Base-by-base conservation (phyloP, 176 grass and related monocot genomes). In the Phoenix dactylifera region DNA sequence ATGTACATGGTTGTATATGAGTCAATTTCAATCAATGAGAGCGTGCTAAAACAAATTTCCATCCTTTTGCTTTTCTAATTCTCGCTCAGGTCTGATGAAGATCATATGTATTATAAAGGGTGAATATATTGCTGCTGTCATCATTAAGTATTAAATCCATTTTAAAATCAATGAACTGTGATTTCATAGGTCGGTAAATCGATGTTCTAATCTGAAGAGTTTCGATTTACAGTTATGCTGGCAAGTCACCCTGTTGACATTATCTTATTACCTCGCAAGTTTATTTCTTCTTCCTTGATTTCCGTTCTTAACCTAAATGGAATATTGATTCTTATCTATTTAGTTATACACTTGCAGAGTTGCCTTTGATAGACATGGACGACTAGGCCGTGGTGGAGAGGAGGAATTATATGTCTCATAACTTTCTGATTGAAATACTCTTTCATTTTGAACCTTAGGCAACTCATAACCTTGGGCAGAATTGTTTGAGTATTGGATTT, bases 381-480 rank as follows among this genome's bases (percentile, higher is more conserved):
- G 66, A 58, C 83, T 97, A 63, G 92, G 92, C 9, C 84, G 92
- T 44, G 84, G 92, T 71, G 92, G 92, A 76, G 92, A 87, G 92
- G 88, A 97, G 1, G 78, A 18, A 59, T 28, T 6, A 22, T 49
- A 20, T 20, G 70, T 23, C 25, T 50, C 35, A 65, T 72, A 58
- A 52, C 56, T 16, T 58, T 49, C 50, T 56, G 26, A 28, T 28
- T 4, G 1, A 28, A 28, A 4, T 4, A 28, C 26, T 28, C 26
- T 26, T 26, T 26, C 26, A 26, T 26, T 26, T 26, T 26, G 26
- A 26, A 26, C 26, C 20, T 20, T 26, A 26, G 26, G 3, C 26
- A 26, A 26, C 26, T 26, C 26, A 28, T 28, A 4, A 28, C 26
- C 26, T 28, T 28, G 26, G 26, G 26, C 26, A 28, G 26, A 28